Evolutionary conservation across 2,329 filamentous ascomycete species (phyloP).

Genomic region (Alternaria consortialis): DNA sequence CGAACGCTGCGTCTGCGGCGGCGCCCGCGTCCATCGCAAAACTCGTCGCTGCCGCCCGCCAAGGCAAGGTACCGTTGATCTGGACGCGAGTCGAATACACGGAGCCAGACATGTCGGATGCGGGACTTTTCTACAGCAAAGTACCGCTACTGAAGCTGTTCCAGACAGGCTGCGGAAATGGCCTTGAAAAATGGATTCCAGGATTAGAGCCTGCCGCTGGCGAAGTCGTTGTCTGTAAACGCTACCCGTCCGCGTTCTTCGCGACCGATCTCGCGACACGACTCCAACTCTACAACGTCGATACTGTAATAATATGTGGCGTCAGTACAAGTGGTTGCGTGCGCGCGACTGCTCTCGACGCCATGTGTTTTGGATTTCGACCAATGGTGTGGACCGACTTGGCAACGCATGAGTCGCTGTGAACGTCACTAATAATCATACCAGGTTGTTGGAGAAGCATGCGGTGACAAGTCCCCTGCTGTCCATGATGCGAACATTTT

Average conservation of each 20-base stretch:
- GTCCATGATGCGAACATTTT: constrained; percentile 59
- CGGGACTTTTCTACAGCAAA: constrained; percentile 57
- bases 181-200: constrained; percentile 52
- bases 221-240: constrained; percentile 54
- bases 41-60: constrained; percentile 54
- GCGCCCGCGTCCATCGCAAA: constrained; percentile 52
- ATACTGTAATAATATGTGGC: constrained; percentile 59
- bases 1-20: constrained; percentile 48
- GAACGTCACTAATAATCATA: constrained; percentile 19
- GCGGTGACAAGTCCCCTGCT: constrained; percentile 56
- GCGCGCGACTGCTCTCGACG: constrained; percentile 56
- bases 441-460: constrained; percentile 56
- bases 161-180: constrained; percentile 52
- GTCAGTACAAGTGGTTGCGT: constrained; percentile 61
- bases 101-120: constrained; percentile 57
- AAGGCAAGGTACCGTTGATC: constrained; percentile 52
- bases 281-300: constrained; percentile 51
- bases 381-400: constrained; percentile 52
- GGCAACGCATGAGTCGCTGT: constrained; percentile 16
- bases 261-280: constrained; percentile 56
- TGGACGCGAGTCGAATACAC: constrained; percentile 58
- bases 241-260: constrained; percentile 58
- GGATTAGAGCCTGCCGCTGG: constrained; percentile 51
- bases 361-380: constrained; percentile 56
- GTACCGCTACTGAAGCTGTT: constrained; percentile 55